Evolutionary conservation across 2,329 filamentous ascomycete genomes (phyloP).

Genomic region (Colletotrichum siamense): DNA sequence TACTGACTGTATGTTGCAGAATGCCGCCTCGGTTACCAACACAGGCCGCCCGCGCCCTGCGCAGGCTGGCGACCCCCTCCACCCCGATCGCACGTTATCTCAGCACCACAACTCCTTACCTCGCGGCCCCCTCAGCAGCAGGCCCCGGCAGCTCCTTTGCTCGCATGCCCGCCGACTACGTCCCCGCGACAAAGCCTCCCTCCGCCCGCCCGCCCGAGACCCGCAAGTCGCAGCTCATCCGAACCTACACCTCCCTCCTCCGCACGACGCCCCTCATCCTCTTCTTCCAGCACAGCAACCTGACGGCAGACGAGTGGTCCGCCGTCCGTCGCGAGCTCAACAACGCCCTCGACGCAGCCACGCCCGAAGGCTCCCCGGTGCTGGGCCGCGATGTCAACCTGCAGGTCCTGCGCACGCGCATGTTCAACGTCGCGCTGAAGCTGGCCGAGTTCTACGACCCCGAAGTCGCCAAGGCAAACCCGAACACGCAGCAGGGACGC

Average conservation of each 20-base stretch:
- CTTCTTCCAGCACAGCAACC: slow-evolving; percentile 77
- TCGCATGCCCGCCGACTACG: slow-evolving; percentile 50
- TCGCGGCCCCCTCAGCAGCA: slow-evolving; percentile 32
- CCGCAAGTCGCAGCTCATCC: slow-evolving; percentile 86
- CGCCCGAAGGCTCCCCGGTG: slow-evolving; percentile 44
- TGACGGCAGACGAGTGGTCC: slow-evolving; percentile 69
- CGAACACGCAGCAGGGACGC: slow-evolving; percentile 32
- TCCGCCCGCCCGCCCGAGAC: slow-evolving; percentile 86
- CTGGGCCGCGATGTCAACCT: slow-evolving; percentile 72
- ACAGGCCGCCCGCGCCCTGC: slow-evolving; percentile 18
- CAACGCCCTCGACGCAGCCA: slow-evolving; percentile 48
- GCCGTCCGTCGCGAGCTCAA: slow-evolving; percentile 49
- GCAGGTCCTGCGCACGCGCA: slow-evolving; percentile 86
- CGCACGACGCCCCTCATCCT: slow-evolving; percentile 85
- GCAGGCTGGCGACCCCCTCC: slow-evolving; percentile 17
- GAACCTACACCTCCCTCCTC: slow-evolving; percentile 87
- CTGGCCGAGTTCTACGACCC: slow-evolving; percentile 84
- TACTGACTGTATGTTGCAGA: background rate
- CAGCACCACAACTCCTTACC: slow-evolving; percentile 5
- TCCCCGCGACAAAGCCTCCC: slow-evolving; percentile 79
- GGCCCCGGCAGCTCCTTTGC: slow-evolving; percentile 27
- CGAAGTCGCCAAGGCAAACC: slow-evolving; percentile 31
- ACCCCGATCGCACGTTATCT: slow-evolving; percentile 13
- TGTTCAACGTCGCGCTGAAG: slow-evolving; percentile 84
- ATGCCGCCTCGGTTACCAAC: slow-evolving; percentile 24